Evolutionary conservation across 1,139 yeast genomes (phyloP).

Genomic region (Pichiaceae sp.): DNA sequence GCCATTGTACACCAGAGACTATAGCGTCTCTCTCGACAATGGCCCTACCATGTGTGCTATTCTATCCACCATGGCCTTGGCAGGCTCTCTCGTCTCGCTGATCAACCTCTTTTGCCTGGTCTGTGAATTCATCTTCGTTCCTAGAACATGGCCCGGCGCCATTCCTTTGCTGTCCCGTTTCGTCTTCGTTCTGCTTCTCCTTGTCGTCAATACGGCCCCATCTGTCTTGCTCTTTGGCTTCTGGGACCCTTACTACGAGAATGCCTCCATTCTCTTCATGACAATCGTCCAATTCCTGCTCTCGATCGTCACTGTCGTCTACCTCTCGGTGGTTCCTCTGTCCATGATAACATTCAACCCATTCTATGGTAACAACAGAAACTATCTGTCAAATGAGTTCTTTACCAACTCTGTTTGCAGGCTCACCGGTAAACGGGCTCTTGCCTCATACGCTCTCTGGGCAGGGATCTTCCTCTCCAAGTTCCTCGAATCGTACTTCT

Average conservation of each 20-base stretch:
- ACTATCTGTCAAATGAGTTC: slow-evolving; percentile 26
- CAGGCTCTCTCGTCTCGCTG: slow-evolving; percentile 39
- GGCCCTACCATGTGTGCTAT: slow-evolving; percentile 39
- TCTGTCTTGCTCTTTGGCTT: slow-evolving; percentile 31
- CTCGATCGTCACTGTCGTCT: slow-evolving; percentile 34
- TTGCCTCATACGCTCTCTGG: slow-evolving; percentile 43
- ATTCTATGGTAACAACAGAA: slow-evolving; percentile 21
- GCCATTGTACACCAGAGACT: slow-evolving; percentile 43
- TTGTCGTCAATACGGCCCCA: slow-evolving; percentile 31
- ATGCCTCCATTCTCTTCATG: slow-evolving; percentile 26
- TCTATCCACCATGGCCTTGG: slow-evolving; percentile 41
- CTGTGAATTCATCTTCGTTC: slow-evolving; percentile 41
- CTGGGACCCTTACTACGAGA: slow-evolving; percentile 19
- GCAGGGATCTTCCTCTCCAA: slow-evolving; percentile 36
- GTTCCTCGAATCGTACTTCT: slow-evolving; percentile 43
- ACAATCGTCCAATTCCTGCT: slow-evolving; percentile 38
- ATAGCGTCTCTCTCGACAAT: slow-evolving; percentile 35
- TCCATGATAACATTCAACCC: slow-evolving; percentile 32
- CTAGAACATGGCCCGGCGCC: slow-evolving; percentile 50
- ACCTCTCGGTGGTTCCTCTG: slow-evolving; percentile 39
- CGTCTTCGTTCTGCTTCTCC: slow-evolving; percentile 23
- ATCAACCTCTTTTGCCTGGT: slow-evolving; percentile 35
- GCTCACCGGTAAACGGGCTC: slow-evolving; percentile 30
- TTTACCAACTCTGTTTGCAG: slow-evolving; percentile 32
- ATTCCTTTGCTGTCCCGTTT: slow-evolving; percentile 33